Evolutionary conservation across 495 filamentous ascomycete genomes (phyloP), one percentile per base, ranked within the genome.

Genomic region (Parmelia sp.): DNA sequence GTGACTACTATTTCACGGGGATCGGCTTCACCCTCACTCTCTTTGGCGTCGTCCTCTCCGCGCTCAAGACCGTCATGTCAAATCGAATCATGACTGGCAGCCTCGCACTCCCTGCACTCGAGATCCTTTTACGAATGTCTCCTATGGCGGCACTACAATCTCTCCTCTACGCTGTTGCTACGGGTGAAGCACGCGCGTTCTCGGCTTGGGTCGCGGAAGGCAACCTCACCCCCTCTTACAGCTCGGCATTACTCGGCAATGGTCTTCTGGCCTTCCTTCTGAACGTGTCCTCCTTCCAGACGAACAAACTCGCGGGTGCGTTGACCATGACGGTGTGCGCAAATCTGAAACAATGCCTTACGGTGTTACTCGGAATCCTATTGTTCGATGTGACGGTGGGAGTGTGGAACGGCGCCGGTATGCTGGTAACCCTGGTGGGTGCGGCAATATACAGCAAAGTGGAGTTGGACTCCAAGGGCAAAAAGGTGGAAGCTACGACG

Each of bases 321-420:
- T 65, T 85, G 62, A 84, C 80, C 11, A 83, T 85, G 73, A 78
- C 82, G 3, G 82, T 85, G 8, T 80, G 77, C 29, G 83, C 78
- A 39, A 85, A 85, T 60, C 71, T 84, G 56, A 84, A 85, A 75
- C 83, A 85, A 72, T 80, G 77, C 61, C 64, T 86, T 51, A 84
- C 82, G 3, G 79, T 86, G n/a, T 59, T 82, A 42, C 57, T 85
- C 36, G 80, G 82, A 27, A 78, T 84, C 36, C 66, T 77, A 11
- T 70, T 83, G 40, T 85, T 85, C 71, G 74, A 78, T 23, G 73
- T 84, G 47, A 67, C 72, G 56, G 77, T 85, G 3, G 78, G 75
- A 0, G 55, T 71, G 47, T 57, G 78, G 62, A 83, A 84, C 40
- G 64, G 55, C 6, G 60, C 31, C 3, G 66, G 66, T n/a, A 68